phyloP scores from a whole-genome alignment of 352 stramenopile genomes.

The Globisporangium sylvaticum region DNA sequence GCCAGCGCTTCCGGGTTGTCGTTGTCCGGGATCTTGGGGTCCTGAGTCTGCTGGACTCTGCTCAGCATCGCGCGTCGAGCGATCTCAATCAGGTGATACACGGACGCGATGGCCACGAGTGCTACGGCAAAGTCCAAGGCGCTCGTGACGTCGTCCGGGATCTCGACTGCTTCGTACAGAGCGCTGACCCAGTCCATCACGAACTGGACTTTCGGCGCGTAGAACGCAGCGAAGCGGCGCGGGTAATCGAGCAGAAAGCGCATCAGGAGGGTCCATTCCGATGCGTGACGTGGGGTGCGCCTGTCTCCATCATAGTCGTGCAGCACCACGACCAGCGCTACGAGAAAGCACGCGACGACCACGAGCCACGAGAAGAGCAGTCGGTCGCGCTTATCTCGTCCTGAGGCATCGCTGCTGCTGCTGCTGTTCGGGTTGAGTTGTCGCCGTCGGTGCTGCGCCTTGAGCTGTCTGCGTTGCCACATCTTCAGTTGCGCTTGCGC shows the following conservation, averaged over 20 bases:
- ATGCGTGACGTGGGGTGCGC: neutral
- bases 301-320: neutral
- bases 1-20: neutral
- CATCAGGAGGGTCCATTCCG: neutral
- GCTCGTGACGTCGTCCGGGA: constrained; percentile 8
- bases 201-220: constrained; percentile 10
- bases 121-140: constrained; percentile 19
- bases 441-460: constrained; percentile 11
- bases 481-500: neutral
- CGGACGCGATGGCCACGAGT: constrained; percentile 12
- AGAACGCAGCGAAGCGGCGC: constrained; percentile 18
- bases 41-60: neutral
- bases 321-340: neutral
- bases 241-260: constrained; percentile 15
- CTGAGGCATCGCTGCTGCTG: neutral
- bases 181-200: neutral
- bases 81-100: constrained; percentile 19
- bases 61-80: neutral
- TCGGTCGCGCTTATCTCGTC: neutral
- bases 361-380: constrained; percentile 4
- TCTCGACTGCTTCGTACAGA: neutral
- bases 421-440: neutral
- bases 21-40: neutral
- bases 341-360: neutral
- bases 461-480: constrained; percentile 7